These are phyloP conservation scores for Pyrus bretschneideri DNA, from an alignment of 306 rosid species.

Conservation along the genomic window DNA sequence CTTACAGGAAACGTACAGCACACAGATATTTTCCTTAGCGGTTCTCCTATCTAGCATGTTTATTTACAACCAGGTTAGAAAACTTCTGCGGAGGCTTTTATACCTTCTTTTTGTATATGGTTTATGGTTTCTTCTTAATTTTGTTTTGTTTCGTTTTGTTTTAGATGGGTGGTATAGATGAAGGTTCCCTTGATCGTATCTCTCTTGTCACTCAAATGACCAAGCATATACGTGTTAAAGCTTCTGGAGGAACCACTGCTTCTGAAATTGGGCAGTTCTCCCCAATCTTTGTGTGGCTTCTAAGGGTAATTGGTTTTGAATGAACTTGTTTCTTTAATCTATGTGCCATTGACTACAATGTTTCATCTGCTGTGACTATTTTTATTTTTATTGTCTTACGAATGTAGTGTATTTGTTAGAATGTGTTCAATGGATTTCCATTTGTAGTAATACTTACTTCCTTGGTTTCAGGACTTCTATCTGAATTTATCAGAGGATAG, in stretches of 20 bases:
- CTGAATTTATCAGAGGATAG: conserved; percentile 71
- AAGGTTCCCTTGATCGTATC: conserved; percentile 86
- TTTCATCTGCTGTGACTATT: neutral
- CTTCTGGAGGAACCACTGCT: conserved; percentile 68
- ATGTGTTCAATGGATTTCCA: neutral
- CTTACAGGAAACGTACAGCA: conserved; percentile 86
- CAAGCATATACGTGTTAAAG: conserved; percentile 85
- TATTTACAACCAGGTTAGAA: conserved; percentile 83
- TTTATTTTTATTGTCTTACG: neutral
- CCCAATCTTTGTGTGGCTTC: conserved; percentile 91
- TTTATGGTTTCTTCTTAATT: neutral
- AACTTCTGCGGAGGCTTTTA: neutral
- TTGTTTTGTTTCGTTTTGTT: neutral
- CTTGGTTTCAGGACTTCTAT: conserved; percentile 72
- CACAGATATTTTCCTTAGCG: conserved; percentile 89
- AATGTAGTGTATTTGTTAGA: neutral
- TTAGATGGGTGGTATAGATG: conserved; percentile 95
- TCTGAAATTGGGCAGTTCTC: conserved; percentile 88
- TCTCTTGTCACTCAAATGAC: conserved; percentile 96
- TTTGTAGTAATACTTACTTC: neutral
- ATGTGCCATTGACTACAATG: neutral
- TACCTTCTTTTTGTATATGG: neutral
- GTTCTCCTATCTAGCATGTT: conserved; percentile 95
- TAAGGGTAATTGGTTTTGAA: conserved; percentile 54
- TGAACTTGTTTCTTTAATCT: neutral